Percentiles rank a stretch among this genome's conserved stretches.
These are phyloP conservation scores for Schizosaccharomyces japonicus DNA, from an alignment of 805 yeast genomes.

Conservation along the genomic window DNA sequence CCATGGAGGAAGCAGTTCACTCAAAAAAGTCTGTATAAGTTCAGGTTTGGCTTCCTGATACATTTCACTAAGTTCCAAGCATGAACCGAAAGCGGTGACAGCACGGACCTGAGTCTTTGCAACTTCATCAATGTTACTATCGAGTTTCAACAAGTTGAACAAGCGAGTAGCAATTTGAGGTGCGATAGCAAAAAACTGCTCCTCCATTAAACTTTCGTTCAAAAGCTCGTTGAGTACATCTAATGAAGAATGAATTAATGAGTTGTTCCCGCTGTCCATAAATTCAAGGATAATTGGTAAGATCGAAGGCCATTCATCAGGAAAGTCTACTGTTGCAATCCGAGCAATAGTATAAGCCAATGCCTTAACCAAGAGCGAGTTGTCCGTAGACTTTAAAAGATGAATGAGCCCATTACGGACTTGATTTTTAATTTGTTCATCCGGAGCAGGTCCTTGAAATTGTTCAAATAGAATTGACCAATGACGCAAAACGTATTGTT, in stretches of 20 bases:
- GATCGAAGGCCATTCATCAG: slow-evolving; percentile 4
- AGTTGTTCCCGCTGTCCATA: background rate
- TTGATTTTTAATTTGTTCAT: background rate
- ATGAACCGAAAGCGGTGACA: background rate
- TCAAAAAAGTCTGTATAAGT: background rate
- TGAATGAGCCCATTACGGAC: background rate
- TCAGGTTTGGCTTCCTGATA: background rate
- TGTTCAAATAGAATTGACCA: background rate
- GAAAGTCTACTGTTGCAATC: slow-evolving; percentile 2
- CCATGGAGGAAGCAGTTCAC: slow-evolving; percentile 1
- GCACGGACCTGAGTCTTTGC: background rate
- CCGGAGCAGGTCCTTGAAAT: background rate
- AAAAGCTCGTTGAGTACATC: background rate
- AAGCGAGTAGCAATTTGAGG: background rate
- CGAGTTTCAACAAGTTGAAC: background rate
- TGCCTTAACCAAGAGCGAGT: background rate
- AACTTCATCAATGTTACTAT: background rate
- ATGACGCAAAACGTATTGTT: background rate
- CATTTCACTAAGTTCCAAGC: slow-evolving; percentile 1
- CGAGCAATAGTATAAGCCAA: background rate
- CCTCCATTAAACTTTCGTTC: background rate
- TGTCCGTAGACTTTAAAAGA: background rate
- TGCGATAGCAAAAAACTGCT: background rate
- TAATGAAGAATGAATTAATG: background rate
- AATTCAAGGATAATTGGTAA: background rate